Evolutionary conservation across 352 stramenopile genomes (phyloP).

Genomic region (Phytophthora tubulina): DNA sequence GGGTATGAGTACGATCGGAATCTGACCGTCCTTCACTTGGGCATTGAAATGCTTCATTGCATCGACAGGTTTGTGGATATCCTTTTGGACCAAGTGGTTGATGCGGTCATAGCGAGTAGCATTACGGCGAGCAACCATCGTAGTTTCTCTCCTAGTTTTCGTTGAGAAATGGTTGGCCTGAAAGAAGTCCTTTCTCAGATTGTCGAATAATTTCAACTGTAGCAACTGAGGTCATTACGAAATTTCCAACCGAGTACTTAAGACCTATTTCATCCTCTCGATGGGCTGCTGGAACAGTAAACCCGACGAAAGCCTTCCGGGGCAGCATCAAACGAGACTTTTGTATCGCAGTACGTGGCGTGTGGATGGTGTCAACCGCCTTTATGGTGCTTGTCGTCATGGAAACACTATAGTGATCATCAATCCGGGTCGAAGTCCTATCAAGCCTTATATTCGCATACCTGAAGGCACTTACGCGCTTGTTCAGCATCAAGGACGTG

Average conservation of each 20-base stretch:
- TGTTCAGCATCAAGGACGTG: constrained; percentile 1
- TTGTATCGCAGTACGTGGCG: not conserved
- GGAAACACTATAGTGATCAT: constrained; percentile 30
- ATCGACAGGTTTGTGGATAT: constrained; percentile 44
- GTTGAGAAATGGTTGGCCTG: not conserved
- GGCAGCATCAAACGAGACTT: not conserved
- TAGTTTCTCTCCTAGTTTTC: not conserved
- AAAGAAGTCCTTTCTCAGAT: not conserved
- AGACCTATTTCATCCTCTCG: too few species aligned
- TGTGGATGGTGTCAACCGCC: constrained; percentile 3
- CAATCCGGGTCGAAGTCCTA: not conserved
- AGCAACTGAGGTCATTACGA: not conserved
- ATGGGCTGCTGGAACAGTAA: not conserved
- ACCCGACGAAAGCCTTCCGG: not conserved
- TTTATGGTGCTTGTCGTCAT: constrained; percentile 3
- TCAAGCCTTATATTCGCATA: constrained; percentile 13
- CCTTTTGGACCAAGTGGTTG: constrained; percentile 46
- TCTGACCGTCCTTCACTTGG: constrained; percentile 38
- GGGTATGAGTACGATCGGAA: constrained; percentile 43
- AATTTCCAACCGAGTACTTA: not conserved
- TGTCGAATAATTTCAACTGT: not conserved
- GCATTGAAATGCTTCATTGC: constrained; percentile 50
- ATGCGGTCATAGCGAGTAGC: constrained; percentile 22
- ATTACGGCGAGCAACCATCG: not conserved
- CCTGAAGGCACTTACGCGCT: constrained; percentile 1